These are phyloP conservation scores for Wickerhamomyces ciferrii DNA, from an alignment of 805 yeast genomes.

Conservation along the genomic window DNA sequence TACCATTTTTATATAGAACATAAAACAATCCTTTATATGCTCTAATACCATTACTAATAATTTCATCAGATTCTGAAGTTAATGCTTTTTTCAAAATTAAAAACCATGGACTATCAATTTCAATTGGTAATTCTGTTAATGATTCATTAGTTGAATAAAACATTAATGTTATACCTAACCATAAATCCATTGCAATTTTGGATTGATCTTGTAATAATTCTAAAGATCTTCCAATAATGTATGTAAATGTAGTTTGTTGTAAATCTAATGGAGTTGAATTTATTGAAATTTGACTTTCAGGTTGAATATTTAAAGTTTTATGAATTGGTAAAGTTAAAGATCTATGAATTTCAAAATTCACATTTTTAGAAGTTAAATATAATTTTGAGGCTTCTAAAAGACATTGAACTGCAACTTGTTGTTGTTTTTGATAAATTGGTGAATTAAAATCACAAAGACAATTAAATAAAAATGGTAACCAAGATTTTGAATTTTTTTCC, in stretches of 20 bases:
- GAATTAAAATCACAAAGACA: slow-evolving; percentile 14
- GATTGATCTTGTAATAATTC: slow-evolving; percentile 2
- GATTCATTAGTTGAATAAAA: slow-evolving; percentile 6
- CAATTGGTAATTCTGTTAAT: neutral
- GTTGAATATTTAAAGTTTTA: slow-evolving; percentile 7
- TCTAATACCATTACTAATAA: neutral
- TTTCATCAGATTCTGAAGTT: neutral
- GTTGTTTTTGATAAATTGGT: slow-evolving; percentile 6
- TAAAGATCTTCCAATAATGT: slow-evolving; percentile 3
- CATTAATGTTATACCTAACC: slow-evolving; percentile 18
- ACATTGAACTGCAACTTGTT: slow-evolving; percentile 3
- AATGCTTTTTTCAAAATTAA: neutral
- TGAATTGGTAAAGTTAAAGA: slow-evolving; percentile 4
- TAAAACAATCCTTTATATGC: neutral
- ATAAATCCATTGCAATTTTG: slow-evolving; percentile 12
- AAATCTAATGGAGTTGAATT: slow-evolving; percentile 10
- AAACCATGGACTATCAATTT: neutral
- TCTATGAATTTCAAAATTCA: slow-evolving; percentile 12
- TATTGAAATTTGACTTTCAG: neutral
- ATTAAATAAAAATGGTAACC: slow-evolving; percentile 16
- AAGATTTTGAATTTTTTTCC: slow-evolving; percentile 21
- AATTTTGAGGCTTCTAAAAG: slow-evolving; percentile 14
- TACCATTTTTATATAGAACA: neutral
- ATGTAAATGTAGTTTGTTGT: slow-evolving; percentile 4
- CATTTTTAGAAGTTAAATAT: slow-evolving; percentile 11